phyloP scores from a whole-genome alignment of 208 protist genomes.

The Leptomonas seymouri region DNA sequence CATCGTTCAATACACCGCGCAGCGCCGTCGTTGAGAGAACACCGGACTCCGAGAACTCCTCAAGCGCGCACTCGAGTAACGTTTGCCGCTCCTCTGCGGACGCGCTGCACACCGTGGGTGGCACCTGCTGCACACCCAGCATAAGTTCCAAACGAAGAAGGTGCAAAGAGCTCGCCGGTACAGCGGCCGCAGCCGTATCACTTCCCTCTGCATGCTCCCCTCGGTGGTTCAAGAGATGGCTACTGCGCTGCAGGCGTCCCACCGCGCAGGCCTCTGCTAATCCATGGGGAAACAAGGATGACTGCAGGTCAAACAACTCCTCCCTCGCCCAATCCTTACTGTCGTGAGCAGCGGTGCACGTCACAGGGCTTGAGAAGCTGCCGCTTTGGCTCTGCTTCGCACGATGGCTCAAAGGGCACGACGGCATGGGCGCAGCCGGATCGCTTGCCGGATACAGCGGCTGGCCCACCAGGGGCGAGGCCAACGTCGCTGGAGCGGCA shows the following conservation, averaged over 20 bases:
- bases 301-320: conserved; percentile 18
- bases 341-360: background rate
- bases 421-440: background rate
- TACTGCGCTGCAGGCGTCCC: conserved; percentile 12
- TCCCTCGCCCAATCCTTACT: background rate
- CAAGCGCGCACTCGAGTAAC: conserved; percentile 15
- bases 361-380: conserved; percentile 18
- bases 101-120: conserved; percentile 22
- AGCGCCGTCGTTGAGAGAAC: conserved; percentile 28
- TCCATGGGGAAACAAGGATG: conserved; percentile 23
- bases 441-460: background rate
- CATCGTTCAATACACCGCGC: conserved; percentile 34
- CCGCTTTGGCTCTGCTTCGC: conserved; percentile 7
- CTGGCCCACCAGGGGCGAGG: conserved; percentile 2
- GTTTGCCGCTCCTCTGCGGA: conserved; percentile 16
- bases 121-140: conserved; percentile 21
- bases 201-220: background rate
- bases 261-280: conserved; percentile 34
- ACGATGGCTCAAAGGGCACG: background rate
- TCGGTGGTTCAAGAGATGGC: background rate
- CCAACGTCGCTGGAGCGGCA: background rate
- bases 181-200: background rate
- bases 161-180: conserved; percentile 16
- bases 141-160: conserved; percentile 25
- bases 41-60: conserved; percentile 26